Evolutionary conservation across 2,329 filamentous ascomycete genomes (phyloP).

Genomic region (Alternaria triticina): DNA sequence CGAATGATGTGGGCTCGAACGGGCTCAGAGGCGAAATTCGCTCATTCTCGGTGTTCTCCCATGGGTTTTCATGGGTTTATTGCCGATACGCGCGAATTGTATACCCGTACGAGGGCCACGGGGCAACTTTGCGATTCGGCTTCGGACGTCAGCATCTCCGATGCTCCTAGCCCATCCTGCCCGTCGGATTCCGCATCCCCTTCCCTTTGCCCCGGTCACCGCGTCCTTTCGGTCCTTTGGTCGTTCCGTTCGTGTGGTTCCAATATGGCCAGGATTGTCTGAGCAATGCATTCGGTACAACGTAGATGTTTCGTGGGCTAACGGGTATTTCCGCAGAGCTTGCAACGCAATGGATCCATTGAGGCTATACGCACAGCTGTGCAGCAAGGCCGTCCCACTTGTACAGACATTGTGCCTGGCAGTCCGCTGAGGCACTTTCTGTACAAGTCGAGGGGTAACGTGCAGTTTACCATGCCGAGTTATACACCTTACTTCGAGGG

Average conservation of each 20-base stretch:
- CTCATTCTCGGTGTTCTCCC: background rate
- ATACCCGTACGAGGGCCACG: background rate
- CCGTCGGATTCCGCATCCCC: background rate
- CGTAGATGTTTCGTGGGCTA: conserved; percentile 1
- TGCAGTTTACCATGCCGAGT: conserved; percentile 93
- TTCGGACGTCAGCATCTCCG: conserved; percentile 3
- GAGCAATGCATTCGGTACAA: background rate
- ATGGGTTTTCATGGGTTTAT: background rate
- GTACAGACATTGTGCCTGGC: conserved; percentile 78
- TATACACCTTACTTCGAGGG: conserved; percentile 72
- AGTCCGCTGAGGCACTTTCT: conserved; percentile 88
- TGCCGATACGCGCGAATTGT: background rate
- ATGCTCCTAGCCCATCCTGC: background rate
- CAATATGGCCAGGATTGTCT: background rate
- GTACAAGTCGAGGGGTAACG: conserved; percentile 92
- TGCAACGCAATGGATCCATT: conserved; percentile 78
- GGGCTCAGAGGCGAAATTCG: conserved; percentile 5
- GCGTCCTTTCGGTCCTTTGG: background rate
- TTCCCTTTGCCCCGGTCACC: background rate
- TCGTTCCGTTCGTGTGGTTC: background rate
- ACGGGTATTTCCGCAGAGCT: conserved; percentile 16
- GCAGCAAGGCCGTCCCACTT: conserved; percentile 71
- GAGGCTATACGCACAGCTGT: conserved; percentile 75
- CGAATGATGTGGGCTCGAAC: conserved; percentile 4
- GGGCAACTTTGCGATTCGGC: background rate